Evolutionary conservation across 1,284 basidiomycete genomes (phyloP), one percentile per base, ranked within the genome.

Genomic region (Cutaneotrichosporon sp.): DNA sequence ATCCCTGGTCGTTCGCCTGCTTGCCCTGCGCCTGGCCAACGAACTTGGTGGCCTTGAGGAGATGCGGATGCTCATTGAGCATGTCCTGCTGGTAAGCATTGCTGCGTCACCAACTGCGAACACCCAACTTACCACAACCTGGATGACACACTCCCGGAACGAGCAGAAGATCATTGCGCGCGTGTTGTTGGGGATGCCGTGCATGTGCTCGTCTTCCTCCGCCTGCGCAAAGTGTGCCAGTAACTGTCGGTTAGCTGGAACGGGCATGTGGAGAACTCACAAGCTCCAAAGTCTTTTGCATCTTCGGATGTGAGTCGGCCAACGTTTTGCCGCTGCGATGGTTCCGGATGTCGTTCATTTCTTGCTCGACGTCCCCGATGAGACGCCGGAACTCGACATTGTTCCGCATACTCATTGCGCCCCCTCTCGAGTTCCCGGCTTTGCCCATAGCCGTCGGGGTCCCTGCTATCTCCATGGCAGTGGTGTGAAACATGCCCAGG

Each of bases 161-260:
- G 89, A 89, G 62, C 91, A 91, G 73, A 99, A 99, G 1, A 99
- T 90, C 91, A 99, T 99, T n/a, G 89, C 91, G 63, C 89, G 85
- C 0, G 92, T 92, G 62, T 84, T 81, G 62, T 74, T 75, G 47
- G 79, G 76, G 43, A 67, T 67, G 10, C 71, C 77, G 22, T 78
- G 83, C 11, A 70, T 77, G 5, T 83, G 84, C 59, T 72, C 79
- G 62, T 87, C 84, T 34, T 82, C 80, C 53, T 86, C 79, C 42
- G 83, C 82, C 68, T 85, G 80, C 9, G 84, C 86, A 72, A 97
- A 95, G 75, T 97, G 89, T 42, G 90, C 85, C 9, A 94, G 81
- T 2, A 94, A 65, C 79, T 80, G 49, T 5, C 18, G n/a, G 59
- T 64, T 16, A 60, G 56, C 7, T 25, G 10, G 25, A 24, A 8